Base-by-base conservation (phyloP, 2,329 filamentous ascomycete genomes). In the Huntiella decipiens region DNA sequence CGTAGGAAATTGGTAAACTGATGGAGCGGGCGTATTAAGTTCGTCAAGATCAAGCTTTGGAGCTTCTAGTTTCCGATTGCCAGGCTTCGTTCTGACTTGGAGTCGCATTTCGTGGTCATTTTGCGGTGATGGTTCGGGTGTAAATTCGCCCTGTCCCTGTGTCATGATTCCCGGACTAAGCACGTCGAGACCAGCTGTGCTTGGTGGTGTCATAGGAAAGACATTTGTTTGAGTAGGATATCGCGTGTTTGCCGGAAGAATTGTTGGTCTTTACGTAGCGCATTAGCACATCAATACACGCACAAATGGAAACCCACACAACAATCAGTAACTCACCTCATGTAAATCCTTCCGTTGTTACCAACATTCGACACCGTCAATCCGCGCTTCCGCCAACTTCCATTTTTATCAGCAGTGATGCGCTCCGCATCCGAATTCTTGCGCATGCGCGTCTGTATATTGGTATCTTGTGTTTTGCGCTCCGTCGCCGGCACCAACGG, bases 311-410 rank as follows among this genome's bases (percentile, higher is more conserved):
- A 28, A 28, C 22, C 22, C 22, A 7, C 22, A 7, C 22, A 28
- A 28, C 22, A 28, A 16, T 13, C 33, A 47, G 42, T 15, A 32
- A 50, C 72, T 57, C 74, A 87, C 80, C 80, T 82, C 53, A 88
- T 59, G 60, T 85, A 88, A 60, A 88, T 83, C 57, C 78, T 77
- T 35, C 82, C 82, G 61, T 86, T 85, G 57, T 85, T 82, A 17
- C 82, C 82, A 50, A 88, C 82, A 59, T 86, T 87, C 43, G 79
- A 76, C 46, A 88, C 82, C 2, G 80, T 77, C 58, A 88, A 87
- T 55, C 83, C 77, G 46, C 79, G 41, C 3, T 36, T 43, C 6
- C 46, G 41, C 13, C 40, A 72, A 42, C 76, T 78, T 57, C 78
- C 74, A 50, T 71, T 67, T n/a, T 66, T 62, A 48, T 75, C 63